Base-by-base conservation (phyloP, 495 filamentous ascomycete species). In the Pseudevernia furfuracea region DNA sequence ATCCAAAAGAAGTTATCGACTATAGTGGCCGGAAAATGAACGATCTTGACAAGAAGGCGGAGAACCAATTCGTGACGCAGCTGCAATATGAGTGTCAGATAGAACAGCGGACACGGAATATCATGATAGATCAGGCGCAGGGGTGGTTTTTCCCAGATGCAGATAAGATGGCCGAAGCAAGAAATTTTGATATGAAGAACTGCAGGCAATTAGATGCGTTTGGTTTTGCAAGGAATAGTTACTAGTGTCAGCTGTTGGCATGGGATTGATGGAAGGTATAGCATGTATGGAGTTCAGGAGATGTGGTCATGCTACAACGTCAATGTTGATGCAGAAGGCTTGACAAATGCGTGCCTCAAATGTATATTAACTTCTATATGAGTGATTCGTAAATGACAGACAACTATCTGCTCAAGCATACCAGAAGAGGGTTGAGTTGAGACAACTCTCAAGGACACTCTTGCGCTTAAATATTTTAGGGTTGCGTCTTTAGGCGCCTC, bases 81-180 rank as follows among this genome's bases (percentile, higher is more conserved):
- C 75, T 97, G 23, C 80, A 80, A 34, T 77, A 81, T 56, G 80
- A 86, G 64, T 98, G 94, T 74, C 87, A 92, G 58, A 74, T 75
- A 38, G 93, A 97, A 72, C 73, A 81, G 59, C 74, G 80, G 48
- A 72, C 80, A 59, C 82, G 84, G 72, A 80, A 84, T 62, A 80
- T 84, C 38, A 79, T 92, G 75, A 76, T 85, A 52, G 83, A 96
- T 59, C 88, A 89, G 38, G 92, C 94, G 3, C 85, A 89, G 70
- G 93, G 94, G 17, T 96, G 90, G 89, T 92, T 97, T 70, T 90
- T 83, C 75, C 82, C 81, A 48, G 91, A 96, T 72, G 77, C 80
- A 41, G 86, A 86, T 60, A 90, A 90, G 80, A 84, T 96, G 85
- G 79, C 82, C 65, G 73, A 77, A 64, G 87, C 87, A 34, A 76